Percentiles rank a stretch among this genome's conserved stretches.
Conservation (phyloP, 495 filamentous ascomycete species). For the Talaromyces trachyspermus region DNA sequence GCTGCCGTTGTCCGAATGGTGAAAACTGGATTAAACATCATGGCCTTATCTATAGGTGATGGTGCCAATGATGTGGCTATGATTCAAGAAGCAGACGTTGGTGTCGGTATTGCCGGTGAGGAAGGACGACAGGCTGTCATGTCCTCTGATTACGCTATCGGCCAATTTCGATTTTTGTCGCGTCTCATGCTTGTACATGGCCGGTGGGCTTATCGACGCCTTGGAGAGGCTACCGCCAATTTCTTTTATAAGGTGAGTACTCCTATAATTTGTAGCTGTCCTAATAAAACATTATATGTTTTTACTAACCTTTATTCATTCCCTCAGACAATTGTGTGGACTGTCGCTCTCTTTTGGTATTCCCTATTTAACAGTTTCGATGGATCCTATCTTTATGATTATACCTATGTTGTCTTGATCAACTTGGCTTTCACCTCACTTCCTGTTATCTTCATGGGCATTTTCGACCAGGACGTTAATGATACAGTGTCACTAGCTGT, state of each 20-base stretch:
- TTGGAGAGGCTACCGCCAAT: slow-evolving; percentile 92
- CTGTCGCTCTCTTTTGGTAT: slow-evolving; percentile 95
- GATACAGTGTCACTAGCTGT: slow-evolving; percentile 91
- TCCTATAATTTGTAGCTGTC: too few species aligned
- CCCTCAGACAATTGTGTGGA: slow-evolving; percentile 88
- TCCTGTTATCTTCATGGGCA: slow-evolving; percentile 91
- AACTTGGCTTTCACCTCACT: slow-evolving; percentile 97
- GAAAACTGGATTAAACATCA: slow-evolving; percentile 87
- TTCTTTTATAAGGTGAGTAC: slow-evolving; percentile 91
- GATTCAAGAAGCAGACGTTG: slow-evolving; percentile 99
- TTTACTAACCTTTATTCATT: slow-evolving; percentile 10
- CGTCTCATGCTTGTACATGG: slow-evolving; percentile 92
- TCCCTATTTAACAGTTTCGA: slow-evolving; percentile 94
- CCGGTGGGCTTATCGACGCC: slow-evolving; percentile 88
- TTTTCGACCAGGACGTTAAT: slow-evolving; percentile 94
- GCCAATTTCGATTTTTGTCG: slow-evolving; percentile 91
- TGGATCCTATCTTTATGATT: slow-evolving; percentile 92
- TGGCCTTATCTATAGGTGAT: slow-evolving; percentile 95
- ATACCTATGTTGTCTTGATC: slow-evolving; percentile 92
- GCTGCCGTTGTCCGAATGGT: slow-evolving; percentile 96
- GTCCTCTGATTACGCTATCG: slow-evolving; percentile 98
- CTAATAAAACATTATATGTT: not conserved
- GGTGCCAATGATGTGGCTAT: slow-evolving; percentile 99
- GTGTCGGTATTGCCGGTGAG: slow-evolving; percentile 95
- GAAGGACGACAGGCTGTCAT: slow-evolving; percentile 97